These are phyloP conservation scores for Sanghuangporus baumii DNA, from an alignment of 1,284 basidiomycete genomes.

Conservation along the genomic window DNA sequence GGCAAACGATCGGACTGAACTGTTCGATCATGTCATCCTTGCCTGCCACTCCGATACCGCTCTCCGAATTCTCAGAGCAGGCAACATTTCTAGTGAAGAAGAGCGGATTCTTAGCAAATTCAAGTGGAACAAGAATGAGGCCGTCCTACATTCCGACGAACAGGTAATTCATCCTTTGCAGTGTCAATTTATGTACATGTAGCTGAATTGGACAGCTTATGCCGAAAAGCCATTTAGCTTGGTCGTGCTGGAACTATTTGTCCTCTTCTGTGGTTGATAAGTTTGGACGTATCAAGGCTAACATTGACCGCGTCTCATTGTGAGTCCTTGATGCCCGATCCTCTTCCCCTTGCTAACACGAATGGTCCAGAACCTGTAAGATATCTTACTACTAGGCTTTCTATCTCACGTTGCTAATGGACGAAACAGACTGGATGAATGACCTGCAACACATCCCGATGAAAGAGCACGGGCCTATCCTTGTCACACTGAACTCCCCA, in stretches of 20 bases:
- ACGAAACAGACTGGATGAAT: constrained; percentile 67
- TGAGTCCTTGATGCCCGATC: constrained; percentile 31
- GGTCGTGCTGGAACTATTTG: constrained; percentile 76
- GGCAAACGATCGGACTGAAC: constrained; percentile 33
- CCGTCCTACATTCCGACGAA: constrained; percentile 63
- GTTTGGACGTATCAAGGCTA: constrained; percentile 36
- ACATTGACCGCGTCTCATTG: constrained; percentile 61
- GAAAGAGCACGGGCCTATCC: constrained; percentile 54
- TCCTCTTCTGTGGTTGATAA: constrained; percentile 41
- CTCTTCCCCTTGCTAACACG: constrained; percentile 8
- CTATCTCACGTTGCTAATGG: constrained; percentile 17
- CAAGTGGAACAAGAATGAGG: constrained; percentile 67
- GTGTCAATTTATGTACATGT: not conserved
- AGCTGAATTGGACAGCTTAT: constrained; percentile 46
- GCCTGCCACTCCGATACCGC: constrained; percentile 74
- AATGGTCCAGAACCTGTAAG: constrained; percentile 38
- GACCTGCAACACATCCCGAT: constrained; percentile 66
- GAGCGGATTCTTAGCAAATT: constrained; percentile 53
- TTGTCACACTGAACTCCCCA: constrained; percentile 77
- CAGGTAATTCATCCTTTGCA: constrained; percentile 31
- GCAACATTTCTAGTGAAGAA: constrained; percentile 49
- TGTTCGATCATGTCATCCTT: constrained; percentile 74
- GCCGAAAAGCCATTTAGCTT: constrained; percentile 54
- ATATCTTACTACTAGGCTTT: not conserved
- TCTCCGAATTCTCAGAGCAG: constrained; percentile 48